These are phyloP conservation scores for Penicillium capsulatum DNA, from an alignment of 2,329 filamentous ascomycete genomes.

Conservation along the genomic window DNA sequence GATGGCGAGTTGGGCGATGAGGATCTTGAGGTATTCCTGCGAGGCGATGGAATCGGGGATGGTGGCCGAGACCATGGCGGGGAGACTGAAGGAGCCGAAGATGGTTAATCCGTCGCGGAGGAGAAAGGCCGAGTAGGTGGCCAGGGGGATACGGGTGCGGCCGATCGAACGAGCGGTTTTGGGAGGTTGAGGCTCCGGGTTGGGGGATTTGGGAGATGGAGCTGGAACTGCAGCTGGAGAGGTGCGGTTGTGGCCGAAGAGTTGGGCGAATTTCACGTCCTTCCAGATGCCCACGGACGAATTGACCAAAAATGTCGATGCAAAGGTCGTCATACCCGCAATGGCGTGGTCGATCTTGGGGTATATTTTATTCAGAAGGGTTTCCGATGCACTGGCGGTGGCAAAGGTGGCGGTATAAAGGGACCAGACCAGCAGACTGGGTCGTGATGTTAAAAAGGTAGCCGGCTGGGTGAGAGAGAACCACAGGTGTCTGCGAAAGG, in stretches of 20 bases:
- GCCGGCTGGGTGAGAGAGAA: constrained; percentile 37
- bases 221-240: constrained; percentile 4
- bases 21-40: constrained; percentile 80
- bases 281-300: constrained; percentile 75
- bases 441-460: constrained; percentile 39
- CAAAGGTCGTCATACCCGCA: constrained; percentile 70
- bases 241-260: constrained; percentile 53
- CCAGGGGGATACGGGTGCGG: constrained; percentile 46
- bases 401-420: constrained; percentile 83
- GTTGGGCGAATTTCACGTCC: constrained; percentile 73
- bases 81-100: constrained; percentile 49
- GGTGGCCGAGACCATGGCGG: constrained; percentile 46
- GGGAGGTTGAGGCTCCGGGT: constrained; percentile 12
- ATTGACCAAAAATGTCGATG: constrained; percentile 70
- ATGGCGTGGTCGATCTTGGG: constrained; percentile 58
- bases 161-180: constrained; percentile 26
- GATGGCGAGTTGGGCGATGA: constrained; percentile 73
- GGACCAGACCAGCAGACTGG: constrained; percentile 40
- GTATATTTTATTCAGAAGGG: constrained; percentile 58
- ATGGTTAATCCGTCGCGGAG: constrained; percentile 78
- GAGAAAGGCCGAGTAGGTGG: constrained; percentile 60
- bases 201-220: constrained; percentile 2
- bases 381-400: constrained; percentile 81
- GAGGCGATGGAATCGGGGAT: constrained; percentile 66
- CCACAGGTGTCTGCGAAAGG: constrained; percentile 32